Conservation (phyloP, 2,329 filamentous ascomycete genomes). For the Fusarium lateritium region DNA sequence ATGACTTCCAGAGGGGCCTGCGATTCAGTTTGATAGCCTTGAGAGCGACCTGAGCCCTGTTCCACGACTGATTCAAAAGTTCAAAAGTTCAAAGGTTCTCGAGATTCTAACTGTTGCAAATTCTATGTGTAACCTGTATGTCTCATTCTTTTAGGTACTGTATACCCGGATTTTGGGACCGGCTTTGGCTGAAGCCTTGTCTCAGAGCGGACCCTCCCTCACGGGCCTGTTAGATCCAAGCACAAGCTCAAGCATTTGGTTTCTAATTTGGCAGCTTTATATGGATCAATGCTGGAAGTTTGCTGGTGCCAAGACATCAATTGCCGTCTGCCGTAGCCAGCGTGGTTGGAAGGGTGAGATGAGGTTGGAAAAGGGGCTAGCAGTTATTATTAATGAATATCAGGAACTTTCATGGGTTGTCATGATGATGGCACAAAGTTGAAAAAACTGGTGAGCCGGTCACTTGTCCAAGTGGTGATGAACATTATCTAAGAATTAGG, state of each 20-base stretch:
- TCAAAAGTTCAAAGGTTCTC: neutral
- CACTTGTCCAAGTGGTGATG: too few species aligned
- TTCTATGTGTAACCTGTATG: conserved; percentile 2
- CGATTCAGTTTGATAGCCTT: too few species aligned
- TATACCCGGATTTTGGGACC: conserved; percentile 17
- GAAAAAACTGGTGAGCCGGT: too few species aligned
- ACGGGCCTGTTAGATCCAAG: conserved; percentile 11
- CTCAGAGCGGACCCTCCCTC: conserved; percentile 10
- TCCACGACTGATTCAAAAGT: conserved; percentile 1
- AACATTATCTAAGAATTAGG: too few species aligned
- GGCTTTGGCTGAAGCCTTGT: conserved; percentile 20
- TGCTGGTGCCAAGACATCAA: conserved; percentile 23
- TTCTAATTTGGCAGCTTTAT: conserved; percentile 13
- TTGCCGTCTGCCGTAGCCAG: conserved; percentile 14
- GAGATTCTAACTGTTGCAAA: conserved; percentile 10
- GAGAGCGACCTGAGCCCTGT: too few species aligned
- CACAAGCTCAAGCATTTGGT: conserved; percentile 3
- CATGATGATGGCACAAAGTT: neutral
- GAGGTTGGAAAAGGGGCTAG: conserved; percentile 1
- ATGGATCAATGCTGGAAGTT: conserved; percentile 4
- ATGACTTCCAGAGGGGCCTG: too few species aligned
- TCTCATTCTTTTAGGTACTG: conserved; percentile 1
- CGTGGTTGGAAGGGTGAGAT: conserved; percentile 6
- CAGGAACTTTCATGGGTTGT: conserved; percentile 20
- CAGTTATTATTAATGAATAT: neutral